Conservation (phyloP, 2,329 filamentous ascomycete species). For the Trichoderma sp. region DNA sequence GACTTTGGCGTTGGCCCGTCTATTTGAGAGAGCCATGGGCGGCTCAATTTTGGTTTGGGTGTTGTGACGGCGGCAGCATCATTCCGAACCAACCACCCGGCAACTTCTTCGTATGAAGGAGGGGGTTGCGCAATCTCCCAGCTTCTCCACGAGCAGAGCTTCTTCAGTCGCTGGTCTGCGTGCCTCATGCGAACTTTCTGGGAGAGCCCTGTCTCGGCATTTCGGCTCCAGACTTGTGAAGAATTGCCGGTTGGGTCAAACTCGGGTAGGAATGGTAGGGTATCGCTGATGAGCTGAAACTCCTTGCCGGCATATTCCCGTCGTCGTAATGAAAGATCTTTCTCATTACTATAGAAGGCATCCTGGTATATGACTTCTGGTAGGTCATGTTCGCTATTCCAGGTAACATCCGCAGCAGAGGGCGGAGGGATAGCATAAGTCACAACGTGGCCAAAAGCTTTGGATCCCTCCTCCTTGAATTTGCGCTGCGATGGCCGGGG, state of each 20-base stretch:
- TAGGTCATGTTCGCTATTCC: slow-evolving; percentile 36
- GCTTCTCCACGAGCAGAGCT: slow-evolving; percentile 54
- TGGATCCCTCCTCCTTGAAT: background rate
- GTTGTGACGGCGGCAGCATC: background rate
- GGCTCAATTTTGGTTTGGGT: slow-evolving; percentile 18
- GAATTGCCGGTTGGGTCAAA: slow-evolving; percentile 66
- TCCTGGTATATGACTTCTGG: slow-evolving; percentile 79
- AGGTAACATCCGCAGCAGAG: slow-evolving; percentile 25
- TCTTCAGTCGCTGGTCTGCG: slow-evolving; percentile 48
- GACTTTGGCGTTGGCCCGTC: slow-evolving; percentile 84
- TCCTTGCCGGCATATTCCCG: slow-evolving; percentile 87
- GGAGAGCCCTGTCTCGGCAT: slow-evolving; percentile 25
- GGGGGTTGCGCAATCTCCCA: slow-evolving; percentile 79
- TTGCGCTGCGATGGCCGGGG: background rate
- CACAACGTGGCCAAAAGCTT: slow-evolving; percentile 17
- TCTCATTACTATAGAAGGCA: slow-evolving; percentile 80
- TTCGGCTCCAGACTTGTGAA: background rate
- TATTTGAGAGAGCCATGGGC: slow-evolving; percentile 71
- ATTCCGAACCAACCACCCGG: slow-evolving; percentile 55
- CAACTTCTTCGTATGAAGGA: slow-evolving; percentile 70
- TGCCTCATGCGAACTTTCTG: slow-evolving; percentile 55
- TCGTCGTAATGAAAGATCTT: slow-evolving; percentile 74
- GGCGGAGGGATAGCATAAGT: slow-evolving; percentile 35
- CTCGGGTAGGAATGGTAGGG: slow-evolving; percentile 74
- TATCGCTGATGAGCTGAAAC: slow-evolving; percentile 74